phyloP scores from a whole-genome alignment of 306 rosid species.

The Luffa acutangula region DNA sequence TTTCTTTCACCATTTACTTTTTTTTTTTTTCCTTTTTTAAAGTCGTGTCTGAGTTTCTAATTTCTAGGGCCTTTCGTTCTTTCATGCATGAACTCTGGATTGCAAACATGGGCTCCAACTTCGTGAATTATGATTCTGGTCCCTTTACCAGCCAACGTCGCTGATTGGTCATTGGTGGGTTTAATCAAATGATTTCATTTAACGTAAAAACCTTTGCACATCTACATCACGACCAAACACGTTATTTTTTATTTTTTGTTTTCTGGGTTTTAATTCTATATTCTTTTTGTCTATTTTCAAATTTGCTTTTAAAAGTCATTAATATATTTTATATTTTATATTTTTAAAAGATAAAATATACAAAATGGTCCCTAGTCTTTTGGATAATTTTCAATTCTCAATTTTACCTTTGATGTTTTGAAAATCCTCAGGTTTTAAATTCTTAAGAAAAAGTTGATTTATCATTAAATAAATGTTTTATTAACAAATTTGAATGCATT shows the following conservation, averaged over 20 bases:
- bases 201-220: neutral
- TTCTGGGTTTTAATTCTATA: neutral
- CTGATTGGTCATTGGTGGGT: neutral
- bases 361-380: no score
- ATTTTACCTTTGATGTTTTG: no score
- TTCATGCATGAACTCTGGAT: neutral
- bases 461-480: no score
- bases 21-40: neutral
- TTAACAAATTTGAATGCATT: no score
- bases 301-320: no score
- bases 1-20: conserved; percentile 3
- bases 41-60: neutral
- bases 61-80: neutral
- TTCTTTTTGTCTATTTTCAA: neutral
- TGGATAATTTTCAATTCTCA: neutral
- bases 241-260: neutral
- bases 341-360: no score
- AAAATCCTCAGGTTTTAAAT: no score
- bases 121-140: neutral
- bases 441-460: no score
- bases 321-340: no score
- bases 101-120: neutral
- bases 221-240: neutral
- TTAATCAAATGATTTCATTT: no score
- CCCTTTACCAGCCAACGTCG: neutral